Evolutionary conservation across 306 rosid genomes (phyloP), one percentile per base, ranked within the genome.

Genomic region (Quillaja saponaria): DNA sequence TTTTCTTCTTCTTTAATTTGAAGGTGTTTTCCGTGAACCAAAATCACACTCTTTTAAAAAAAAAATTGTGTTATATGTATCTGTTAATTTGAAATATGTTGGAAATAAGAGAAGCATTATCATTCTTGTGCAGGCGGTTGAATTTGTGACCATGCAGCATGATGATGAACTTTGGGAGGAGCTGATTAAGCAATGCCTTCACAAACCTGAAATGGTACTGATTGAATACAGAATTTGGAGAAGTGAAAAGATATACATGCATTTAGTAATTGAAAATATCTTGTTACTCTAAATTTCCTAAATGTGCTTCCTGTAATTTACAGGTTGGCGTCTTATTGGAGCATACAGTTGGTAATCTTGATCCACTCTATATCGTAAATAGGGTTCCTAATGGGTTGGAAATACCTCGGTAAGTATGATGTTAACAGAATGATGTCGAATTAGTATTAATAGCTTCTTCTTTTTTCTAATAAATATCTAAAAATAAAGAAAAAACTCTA

Each of bases 361-460:
- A 79, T 63, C 88, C 88, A 61, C 85, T 82, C 3, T 79, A 85
- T 76, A 92, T 92, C 45, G 99, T 92, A 54, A 92, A 92, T 80
- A 89, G 74, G 84, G 99, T 92, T 74, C 99, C 99, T 55, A 78
- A 89, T 40, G 96, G 99, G 52, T 55, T 92, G 81, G 95, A 88
- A 76, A 89, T 92, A 77, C 99, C 96, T 57, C 77, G 94, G 99
- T 92, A 50, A 73, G 94, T 78, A 41, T 48, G 61, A 65, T 58
- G 61, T 48, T 4, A 50, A 63, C 34, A 21, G 59, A 71, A 17
- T 10, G 3, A 41, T 53, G 7, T 17, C 8, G 42, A 34, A 34
- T 35, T 46, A 25, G 42, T 33, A 39, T 49, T 47, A 15, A 15
- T 18, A 13, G 46, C 28, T 48, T 15, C 25, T 46, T 66, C 42